A percentile compares a stretch with the other conserved stretches of the same genome.
Evolutionary conservation across 148 eudicot species (phyloP).

Genomic region (Nepenthes mirabilis): DNA sequence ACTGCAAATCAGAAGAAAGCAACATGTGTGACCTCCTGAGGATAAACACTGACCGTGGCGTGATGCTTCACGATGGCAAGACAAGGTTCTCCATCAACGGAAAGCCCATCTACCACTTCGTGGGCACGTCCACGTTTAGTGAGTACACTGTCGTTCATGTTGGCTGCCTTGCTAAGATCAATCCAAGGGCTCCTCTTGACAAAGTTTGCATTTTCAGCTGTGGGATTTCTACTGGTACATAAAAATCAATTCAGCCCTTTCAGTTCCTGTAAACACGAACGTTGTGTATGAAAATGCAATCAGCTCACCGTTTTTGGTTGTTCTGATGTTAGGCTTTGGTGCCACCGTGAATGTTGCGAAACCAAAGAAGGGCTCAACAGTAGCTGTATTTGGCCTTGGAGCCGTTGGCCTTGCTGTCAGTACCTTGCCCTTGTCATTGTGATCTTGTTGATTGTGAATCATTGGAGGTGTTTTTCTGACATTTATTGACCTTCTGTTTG

Average conservation of each 20-base stretch:
- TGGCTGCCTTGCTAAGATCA: conserved; percentile 59
- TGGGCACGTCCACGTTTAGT: conserved; percentile 67
- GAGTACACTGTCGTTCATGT: conserved; percentile 54
- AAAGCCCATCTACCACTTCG: conserved; percentile 47
- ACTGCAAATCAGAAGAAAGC: conserved; percentile 65
- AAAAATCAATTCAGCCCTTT: neutral
- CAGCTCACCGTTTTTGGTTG: neutral
- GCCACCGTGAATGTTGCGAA: conserved; percentile 76
- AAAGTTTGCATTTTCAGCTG: conserved; percentile 76
- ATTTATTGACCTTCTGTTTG: neutral
- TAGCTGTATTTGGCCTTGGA: conserved; percentile 68
- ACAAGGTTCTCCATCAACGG: conserved; percentile 51
- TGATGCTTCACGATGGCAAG: conserved; percentile 44
- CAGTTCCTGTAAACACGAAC: neutral
- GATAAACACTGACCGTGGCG: conserved; percentile 64
- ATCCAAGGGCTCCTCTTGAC: conserved; percentile 69
- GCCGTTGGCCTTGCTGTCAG: conserved; percentile 77
- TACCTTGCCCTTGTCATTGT: neutral
- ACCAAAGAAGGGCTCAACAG: conserved; percentile 59
- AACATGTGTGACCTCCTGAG: conserved; percentile 67
- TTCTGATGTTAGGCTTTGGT: conserved; percentile 37
- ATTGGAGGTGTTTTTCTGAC: neutral
- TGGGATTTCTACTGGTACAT: conserved; percentile 56
- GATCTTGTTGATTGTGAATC: neutral
- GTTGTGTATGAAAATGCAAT: neutral